Conservation (phyloP, 2,329 filamentous ascomycete species). For the Talaromyces islandicus region DNA sequence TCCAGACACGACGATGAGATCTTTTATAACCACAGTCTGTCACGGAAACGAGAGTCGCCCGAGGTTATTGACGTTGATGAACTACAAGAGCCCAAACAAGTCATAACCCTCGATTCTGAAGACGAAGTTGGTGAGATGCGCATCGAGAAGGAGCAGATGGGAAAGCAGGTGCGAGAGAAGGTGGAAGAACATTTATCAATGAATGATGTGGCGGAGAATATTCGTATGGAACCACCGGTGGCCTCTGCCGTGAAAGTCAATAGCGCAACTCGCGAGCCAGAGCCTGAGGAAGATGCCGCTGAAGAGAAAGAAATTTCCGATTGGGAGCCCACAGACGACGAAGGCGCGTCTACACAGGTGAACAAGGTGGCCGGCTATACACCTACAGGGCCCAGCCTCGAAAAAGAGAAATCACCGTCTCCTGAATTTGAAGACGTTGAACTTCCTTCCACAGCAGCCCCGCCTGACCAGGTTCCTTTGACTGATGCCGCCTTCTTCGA, state of each 20-base stretch:
- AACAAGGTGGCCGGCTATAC: background rate
- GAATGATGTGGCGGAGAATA: constrained; percentile 7
- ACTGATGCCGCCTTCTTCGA: constrained; percentile 8
- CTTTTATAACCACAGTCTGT: constrained; percentile 19
- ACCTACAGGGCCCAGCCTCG: background rate
- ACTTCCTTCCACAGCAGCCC: constrained; percentile 19
- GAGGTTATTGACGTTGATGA: constrained; percentile 37
- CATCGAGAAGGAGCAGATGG: background rate
- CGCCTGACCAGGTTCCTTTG: constrained; percentile 19
- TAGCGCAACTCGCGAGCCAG: constrained; percentile 16
- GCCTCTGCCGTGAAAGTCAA: background rate
- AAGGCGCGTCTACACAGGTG: constrained; percentile 4
- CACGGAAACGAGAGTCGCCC: constrained; percentile 26
- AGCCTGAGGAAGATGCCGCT: constrained; percentile 14
- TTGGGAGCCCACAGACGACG: constrained; percentile 14
- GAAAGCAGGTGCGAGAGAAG: background rate
- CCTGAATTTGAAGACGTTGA: constrained; percentile 49
- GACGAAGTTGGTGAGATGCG: background rate
- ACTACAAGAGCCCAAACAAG: constrained; percentile 19
- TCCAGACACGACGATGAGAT: constrained; percentile 16
- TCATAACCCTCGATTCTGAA: constrained; percentile 27
- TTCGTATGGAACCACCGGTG: constrained; percentile 9
- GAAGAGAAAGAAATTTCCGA: constrained; percentile 12
- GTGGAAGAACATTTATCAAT: background rate
- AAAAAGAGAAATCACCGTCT: constrained; percentile 32